phyloP scores from a whole-genome alignment of 305 asterid genomes.

The Fraxinus nigra region DNA sequence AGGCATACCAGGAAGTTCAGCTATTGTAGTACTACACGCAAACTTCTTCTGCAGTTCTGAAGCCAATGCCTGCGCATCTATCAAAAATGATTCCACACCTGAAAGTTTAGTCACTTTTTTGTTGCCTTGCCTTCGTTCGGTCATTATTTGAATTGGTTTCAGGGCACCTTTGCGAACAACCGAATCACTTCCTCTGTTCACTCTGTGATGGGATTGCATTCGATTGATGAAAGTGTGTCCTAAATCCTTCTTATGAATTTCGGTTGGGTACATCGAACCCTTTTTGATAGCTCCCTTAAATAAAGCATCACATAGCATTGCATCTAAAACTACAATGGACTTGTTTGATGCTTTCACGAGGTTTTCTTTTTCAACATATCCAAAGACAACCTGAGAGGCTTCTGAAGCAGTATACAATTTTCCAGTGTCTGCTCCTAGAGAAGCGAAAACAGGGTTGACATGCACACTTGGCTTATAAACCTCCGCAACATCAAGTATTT shows the following conservation, averaged over 20 bases:
- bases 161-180: slow-evolving; percentile 81
- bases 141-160: slow-evolving; percentile 81
- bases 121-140: slow-evolving; percentile 95
- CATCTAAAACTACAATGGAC: slow-evolving; percentile 70
- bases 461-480: slow-evolving; percentile 78
- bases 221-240: slow-evolving; percentile 68
- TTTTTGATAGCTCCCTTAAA: slow-evolving; percentile 90
- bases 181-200: slow-evolving; percentile 61
- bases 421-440: slow-evolving; percentile 67
- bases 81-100: slow-evolving; percentile 82
- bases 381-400: slow-evolving; percentile 74
- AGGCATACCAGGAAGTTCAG: slow-evolving; percentile 86
- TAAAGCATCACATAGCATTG: slow-evolving; percentile 80
- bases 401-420: slow-evolving; percentile 69
- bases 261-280: slow-evolving; percentile 82
- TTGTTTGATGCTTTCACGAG: slow-evolving; percentile 67
- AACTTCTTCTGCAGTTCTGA: slow-evolving; percentile 96
- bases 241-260: slow-evolving; percentile 82
- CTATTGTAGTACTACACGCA: slow-evolving; percentile 86
- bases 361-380: slow-evolving; percentile 76
- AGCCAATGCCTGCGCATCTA: slow-evolving; percentile 78
- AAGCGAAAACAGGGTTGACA: slow-evolving; percentile 69
- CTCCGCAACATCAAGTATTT: slow-evolving; percentile 65
- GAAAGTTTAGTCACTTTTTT: slow-evolving; percentile 88
- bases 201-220: slow-evolving; percentile 86